Evolutionary conservation across 2,329 filamentous ascomycete species (phyloP).

Genomic region (Sodiomyces alkalinus): DNA sequence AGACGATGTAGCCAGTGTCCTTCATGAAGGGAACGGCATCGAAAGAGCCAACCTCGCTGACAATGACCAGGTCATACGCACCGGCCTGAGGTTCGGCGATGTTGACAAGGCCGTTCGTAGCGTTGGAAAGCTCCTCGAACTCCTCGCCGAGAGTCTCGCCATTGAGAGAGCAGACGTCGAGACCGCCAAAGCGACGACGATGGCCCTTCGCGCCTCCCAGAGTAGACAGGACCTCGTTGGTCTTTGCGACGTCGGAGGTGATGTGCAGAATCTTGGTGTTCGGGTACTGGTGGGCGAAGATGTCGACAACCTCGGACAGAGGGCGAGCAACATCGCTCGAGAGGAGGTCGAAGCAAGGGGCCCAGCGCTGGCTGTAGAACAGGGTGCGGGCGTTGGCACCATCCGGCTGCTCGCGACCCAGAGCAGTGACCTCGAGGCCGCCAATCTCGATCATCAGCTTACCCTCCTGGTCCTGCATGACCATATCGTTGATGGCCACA

Average conservation of each 20-base stretch:
- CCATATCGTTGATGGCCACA: constrained; percentile 11
- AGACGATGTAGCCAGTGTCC: constrained; percentile 6
- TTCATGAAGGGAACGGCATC: constrained; percentile 8
- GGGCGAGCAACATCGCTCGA: constrained; percentile 5
- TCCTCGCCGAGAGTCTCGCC: constrained; percentile 5
- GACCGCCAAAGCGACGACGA: constrained; percentile 9
- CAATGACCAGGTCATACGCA: constrained; percentile 10
- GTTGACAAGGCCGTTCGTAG: constrained; percentile 5
- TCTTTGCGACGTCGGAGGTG: constrained; percentile 7
- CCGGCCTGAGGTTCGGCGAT: constrained; percentile 6
- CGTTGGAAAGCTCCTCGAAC: constrained; percentile 3
- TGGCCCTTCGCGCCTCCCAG: constrained; percentile 8
- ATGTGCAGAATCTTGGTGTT: constrained; percentile 11
- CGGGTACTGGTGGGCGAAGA: constrained; percentile 12
- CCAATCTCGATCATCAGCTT: constrained; percentile 11
- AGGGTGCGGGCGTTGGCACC: constrained; percentile 9
- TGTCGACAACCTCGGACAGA: constrained; percentile 8
- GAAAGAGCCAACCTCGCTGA: constrained; percentile 8
- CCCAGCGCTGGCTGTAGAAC: constrained; percentile 11
- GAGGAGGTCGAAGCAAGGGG: constrained; percentile 11
- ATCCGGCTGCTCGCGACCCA: constrained; percentile 9
- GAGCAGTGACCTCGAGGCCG: constrained; percentile 10
- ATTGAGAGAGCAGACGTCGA: constrained; percentile 9
- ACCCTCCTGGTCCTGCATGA: constrained; percentile 9
- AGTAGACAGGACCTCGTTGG: constrained; percentile 4